phyloP scores from a whole-genome alignment of 2,329 filamentous ascomycete genomes.

The Epichloe bromicola region DNA sequence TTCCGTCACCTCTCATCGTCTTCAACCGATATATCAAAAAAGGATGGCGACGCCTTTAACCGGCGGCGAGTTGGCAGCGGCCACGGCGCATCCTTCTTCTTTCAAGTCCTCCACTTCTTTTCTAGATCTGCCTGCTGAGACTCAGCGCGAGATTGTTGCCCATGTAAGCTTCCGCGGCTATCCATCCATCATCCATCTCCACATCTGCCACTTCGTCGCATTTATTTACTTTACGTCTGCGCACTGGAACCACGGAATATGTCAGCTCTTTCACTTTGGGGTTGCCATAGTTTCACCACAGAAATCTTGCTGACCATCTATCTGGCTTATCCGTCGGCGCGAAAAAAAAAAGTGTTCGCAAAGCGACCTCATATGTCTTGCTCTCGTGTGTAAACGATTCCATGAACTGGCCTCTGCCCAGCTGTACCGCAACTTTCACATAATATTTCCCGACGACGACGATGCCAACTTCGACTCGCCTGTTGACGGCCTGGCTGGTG shows the following conservation, averaged over 20 bases:
- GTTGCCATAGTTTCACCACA: too few relatives aligned
- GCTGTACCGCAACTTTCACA: constrained; percentile 47
- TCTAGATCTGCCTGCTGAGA: constrained; percentile 32
- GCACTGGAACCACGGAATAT: too few relatives aligned
- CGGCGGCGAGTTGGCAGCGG: background rate
- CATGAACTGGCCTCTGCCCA: constrained; percentile 43
- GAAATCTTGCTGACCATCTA: background rate
- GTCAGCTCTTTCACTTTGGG: too few relatives aligned
- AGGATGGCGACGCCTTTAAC: background rate
- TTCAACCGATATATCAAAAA: background rate
- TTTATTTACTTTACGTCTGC: too few relatives aligned
- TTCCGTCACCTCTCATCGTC: background rate
- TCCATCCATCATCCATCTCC: background rate
- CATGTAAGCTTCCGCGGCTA: constrained; percentile 22
- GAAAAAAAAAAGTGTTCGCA: constrained; percentile 30
- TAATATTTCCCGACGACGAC: constrained; percentile 49
- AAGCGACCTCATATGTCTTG: constrained; percentile 41
- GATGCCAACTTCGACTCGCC: constrained; percentile 36
- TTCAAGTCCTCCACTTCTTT: constrained; percentile 18
- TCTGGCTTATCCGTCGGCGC: background rate
- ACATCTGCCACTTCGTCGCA: background rate
- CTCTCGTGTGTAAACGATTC: constrained; percentile 45
- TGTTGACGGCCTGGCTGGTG: constrained; percentile 43
- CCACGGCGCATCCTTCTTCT: background rate
- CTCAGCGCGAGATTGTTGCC: constrained; percentile 33